Evolutionary conservation across 2,329 filamentous ascomycete genomes (phyloP).

Genomic region (Pseudohalonectria lignicola): DNA sequence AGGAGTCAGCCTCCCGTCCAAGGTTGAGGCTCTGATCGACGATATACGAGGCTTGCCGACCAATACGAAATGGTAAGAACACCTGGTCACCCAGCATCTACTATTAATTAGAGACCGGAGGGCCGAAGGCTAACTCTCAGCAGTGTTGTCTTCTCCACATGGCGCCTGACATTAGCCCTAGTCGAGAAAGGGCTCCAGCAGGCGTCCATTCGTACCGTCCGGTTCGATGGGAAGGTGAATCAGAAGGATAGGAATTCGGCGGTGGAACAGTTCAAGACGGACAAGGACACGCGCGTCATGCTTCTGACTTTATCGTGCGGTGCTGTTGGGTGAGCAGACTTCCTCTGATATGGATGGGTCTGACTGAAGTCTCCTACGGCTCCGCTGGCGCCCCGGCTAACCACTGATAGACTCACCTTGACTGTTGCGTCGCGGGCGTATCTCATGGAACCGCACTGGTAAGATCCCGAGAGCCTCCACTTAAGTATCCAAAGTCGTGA

Average conservation of each 20-base stretch:
- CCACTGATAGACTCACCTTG: constrained; percentile 26
- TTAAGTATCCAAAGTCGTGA: background rate
- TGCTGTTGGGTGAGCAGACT: constrained; percentile 31
- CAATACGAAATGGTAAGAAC: constrained; percentile 5
- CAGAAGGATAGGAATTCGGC: constrained; percentile 27
- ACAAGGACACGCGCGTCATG: constrained; percentile 27
- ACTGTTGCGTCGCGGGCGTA: constrained; percentile 34
- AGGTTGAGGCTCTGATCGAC: constrained; percentile 19
- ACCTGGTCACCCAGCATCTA: constrained; percentile 12
- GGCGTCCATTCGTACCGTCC: constrained; percentile 19
- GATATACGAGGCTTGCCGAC: constrained; percentile 16
- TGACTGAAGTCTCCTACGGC: background rate
- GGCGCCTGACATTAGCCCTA: constrained; percentile 35
- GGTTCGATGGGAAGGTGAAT: constrained; percentile 35
- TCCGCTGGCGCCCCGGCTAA: background rate
- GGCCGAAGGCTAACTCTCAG: background rate
- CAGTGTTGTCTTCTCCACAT: constrained; percentile 40
- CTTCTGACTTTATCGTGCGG: constrained; percentile 39
- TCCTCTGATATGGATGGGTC: background rate
- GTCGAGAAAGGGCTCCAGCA: constrained; percentile 26
- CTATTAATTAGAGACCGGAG: constrained; percentile 15
- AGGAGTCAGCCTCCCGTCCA: constrained; percentile 14
- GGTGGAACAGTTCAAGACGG: constrained; percentile 25
- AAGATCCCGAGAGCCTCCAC: too few relatives aligned
- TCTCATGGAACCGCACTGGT: constrained; percentile 39